phyloP scores from a whole-genome alignment of 352 stramenopile species.

The Globisporangium lucens region DNA sequence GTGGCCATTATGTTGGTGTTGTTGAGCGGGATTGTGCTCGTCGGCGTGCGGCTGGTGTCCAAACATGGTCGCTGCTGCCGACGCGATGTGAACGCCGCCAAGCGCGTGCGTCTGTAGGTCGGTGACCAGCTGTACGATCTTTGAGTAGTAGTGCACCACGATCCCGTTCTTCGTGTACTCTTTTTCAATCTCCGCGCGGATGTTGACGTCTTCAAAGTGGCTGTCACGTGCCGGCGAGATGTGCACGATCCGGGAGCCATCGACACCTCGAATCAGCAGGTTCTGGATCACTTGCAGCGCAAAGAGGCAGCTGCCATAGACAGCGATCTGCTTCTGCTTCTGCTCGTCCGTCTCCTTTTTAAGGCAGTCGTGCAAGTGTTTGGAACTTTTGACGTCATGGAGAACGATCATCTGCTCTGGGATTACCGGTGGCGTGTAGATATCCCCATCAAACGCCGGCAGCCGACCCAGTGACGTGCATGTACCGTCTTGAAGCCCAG shows the following conservation, averaged over 20 bases:
- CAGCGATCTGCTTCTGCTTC: slow-evolving; percentile 35
- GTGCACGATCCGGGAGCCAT: slow-evolving; percentile 47
- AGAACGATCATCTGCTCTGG: slow-evolving; percentile 22
- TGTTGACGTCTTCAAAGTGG: slow-evolving; percentile 59
- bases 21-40: not conserved
- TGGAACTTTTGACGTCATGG: slow-evolving; percentile 16
- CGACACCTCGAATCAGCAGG: slow-evolving; percentile 39
- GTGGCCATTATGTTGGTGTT: not conserved
- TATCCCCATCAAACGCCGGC: slow-evolving; percentile 40
- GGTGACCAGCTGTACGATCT: slow-evolving; percentile 44
- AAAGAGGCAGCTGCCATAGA: slow-evolving; percentile 66
- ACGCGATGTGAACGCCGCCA: slow-evolving; percentile 38
- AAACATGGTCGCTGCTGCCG: slow-evolving; percentile 6
- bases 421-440: slow-evolving; percentile 19
- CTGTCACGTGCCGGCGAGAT: slow-evolving; percentile 44
- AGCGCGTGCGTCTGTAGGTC: slow-evolving; percentile 31
- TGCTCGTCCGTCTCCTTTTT: slow-evolving; percentile 7
- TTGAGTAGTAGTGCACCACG: slow-evolving; percentile 38
- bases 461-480: slow-evolving; percentile 39
- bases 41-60: slow-evolving; percentile 1
- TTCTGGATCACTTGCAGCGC: slow-evolving; percentile 64
- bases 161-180: slow-evolving; percentile 39
- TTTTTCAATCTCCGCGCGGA: slow-evolving; percentile 58
- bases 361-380: slow-evolving; percentile 22
- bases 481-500: slow-evolving; percentile 64